phyloP scores from a whole-genome alignment of 2,329 filamentous ascomycete genomes.

The Plenodomus biglobosus region DNA sequence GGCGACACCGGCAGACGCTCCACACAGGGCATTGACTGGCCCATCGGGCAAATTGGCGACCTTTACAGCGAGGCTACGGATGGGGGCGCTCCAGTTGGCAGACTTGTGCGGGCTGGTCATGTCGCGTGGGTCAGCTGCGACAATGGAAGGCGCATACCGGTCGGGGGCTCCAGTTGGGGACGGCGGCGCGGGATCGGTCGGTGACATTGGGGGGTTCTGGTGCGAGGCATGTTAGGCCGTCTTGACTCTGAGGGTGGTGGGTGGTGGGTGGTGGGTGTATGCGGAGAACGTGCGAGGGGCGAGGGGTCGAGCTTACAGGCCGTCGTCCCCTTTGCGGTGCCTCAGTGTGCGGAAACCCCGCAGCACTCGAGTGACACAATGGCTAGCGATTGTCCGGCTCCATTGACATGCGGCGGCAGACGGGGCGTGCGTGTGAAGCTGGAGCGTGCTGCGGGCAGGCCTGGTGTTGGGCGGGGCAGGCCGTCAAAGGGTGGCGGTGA shows the following conservation, averaged over 20 bases:
- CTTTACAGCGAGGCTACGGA: slow-evolving; percentile 44
- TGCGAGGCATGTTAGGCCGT: slow-evolving; percentile 22
- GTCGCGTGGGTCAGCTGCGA: slow-evolving; percentile 15
- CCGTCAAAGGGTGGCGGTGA: slow-evolving; percentile 3
- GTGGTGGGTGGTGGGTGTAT: neutral
- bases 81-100: slow-evolving; percentile 24
- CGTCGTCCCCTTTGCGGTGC: slow-evolving; percentile 43
- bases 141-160: slow-evolving; percentile 39
- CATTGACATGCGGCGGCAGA: slow-evolving; percentile 39
- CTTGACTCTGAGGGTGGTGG: neutral
- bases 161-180: slow-evolving; percentile 36
- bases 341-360: slow-evolving; percentile 48
- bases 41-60: slow-evolving; percentile 54
- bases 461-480: slow-evolving; percentile 4
- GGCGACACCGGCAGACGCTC: slow-evolving; percentile 85
- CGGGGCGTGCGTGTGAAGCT: slow-evolving; percentile 4
- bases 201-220: slow-evolving; percentile 42
- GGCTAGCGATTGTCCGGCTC: slow-evolving; percentile 46
- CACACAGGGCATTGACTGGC: slow-evolving; percentile 78
- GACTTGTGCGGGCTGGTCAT: slow-evolving; percentile 19
- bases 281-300: neutral
- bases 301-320: slow-evolving; percentile 34
- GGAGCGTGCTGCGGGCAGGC: slow-evolving; percentile 2
- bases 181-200: slow-evolving; percentile 40
- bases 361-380: slow-evolving; percentile 47